phyloP scores from a whole-genome alignment of 495 filamentous ascomycete species.

The Aspergillus steynii region DNA sequence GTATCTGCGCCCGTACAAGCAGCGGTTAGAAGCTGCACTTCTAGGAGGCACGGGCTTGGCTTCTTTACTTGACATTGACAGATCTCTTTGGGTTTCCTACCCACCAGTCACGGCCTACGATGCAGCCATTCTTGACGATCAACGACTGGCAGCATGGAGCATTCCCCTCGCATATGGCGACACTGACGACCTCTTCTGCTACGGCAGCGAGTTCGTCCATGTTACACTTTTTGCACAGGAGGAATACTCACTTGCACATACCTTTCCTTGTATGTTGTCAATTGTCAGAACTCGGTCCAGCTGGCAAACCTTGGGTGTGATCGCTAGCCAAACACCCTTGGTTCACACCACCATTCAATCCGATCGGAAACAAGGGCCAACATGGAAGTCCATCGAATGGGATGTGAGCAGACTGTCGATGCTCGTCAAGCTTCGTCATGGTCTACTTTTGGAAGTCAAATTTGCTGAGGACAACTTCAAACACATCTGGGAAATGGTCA shows the following conservation, averaged over 20 bases:
- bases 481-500: background rate
- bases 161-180: background rate
- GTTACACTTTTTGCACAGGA: background rate
- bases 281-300: background rate
- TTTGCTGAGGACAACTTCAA: background rate
- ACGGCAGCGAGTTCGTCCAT: background rate
- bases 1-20: background rate
- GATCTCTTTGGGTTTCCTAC: background rate
- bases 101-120: background rate
- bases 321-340: background rate
- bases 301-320: background rate
- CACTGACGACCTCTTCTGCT: background rate
- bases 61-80: background rate
- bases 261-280: background rate
- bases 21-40: background rate
- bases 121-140: background rate
- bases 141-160: background rate
- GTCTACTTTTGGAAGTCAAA: background rate
- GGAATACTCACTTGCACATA: background rate
- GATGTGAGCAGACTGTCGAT: background rate
- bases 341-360: background rate
- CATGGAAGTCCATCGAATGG: background rate
- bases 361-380: background rate
- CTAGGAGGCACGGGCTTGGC: background rate
- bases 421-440: background rate